Percentiles rank a stretch among this genome's conserved stretches.
phyloP scores from a whole-genome alignment of 2,329 filamentous ascomycete species.

The Apiospora sp. region DNA sequence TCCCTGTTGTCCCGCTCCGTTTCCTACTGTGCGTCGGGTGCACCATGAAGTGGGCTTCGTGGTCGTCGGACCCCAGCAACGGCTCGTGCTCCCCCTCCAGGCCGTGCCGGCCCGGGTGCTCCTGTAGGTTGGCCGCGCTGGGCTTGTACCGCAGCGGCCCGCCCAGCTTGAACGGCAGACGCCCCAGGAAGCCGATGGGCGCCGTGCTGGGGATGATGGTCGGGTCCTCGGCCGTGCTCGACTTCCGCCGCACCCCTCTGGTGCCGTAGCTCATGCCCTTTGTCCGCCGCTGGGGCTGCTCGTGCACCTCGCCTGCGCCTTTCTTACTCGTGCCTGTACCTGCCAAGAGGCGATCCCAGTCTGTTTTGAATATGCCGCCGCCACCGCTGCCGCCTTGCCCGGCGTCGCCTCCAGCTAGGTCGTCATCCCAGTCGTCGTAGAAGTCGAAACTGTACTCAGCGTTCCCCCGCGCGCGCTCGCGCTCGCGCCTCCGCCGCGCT shows the following conservation, averaged over 20 bases:
- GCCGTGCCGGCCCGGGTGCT: conserved; percentile 72
- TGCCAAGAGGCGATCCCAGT: conserved; percentile 83
- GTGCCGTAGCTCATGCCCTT: conserved; percentile 91
- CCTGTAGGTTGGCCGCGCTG: conserved; percentile 87
- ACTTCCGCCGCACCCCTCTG: conserved; percentile 59
- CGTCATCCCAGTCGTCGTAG: conserved; percentile 93
- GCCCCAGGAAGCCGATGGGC: conserved; percentile 83
- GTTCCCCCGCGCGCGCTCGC: conserved; percentile 63
- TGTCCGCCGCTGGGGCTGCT: conserved; percentile 54
- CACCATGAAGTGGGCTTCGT: conserved; percentile 33
- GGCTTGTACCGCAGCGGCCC: conserved; percentile 87
- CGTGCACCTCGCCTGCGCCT: conserved; percentile 65
- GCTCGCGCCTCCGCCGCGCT: conserved; percentile 71
- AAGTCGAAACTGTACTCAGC: conserved; percentile 94
- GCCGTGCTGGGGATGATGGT: conserved; percentile 91
- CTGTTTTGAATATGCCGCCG: conserved; percentile 71
- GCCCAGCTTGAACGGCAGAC: conserved; percentile 85
- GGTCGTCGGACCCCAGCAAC: conserved; percentile 57
- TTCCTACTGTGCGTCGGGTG: conserved; percentile 56
- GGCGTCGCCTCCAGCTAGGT: conserved; percentile 50
- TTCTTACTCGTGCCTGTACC: conserved; percentile 54
- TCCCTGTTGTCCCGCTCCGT: conserved; percentile 81
- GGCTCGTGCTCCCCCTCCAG: conserved; percentile 70
- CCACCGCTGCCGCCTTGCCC: conserved; percentile 45
- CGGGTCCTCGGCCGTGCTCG: conserved; percentile 71